Base-by-base conservation (phyloP, 352 stramenopile species). In the Sclerospora graminicola region DNA sequence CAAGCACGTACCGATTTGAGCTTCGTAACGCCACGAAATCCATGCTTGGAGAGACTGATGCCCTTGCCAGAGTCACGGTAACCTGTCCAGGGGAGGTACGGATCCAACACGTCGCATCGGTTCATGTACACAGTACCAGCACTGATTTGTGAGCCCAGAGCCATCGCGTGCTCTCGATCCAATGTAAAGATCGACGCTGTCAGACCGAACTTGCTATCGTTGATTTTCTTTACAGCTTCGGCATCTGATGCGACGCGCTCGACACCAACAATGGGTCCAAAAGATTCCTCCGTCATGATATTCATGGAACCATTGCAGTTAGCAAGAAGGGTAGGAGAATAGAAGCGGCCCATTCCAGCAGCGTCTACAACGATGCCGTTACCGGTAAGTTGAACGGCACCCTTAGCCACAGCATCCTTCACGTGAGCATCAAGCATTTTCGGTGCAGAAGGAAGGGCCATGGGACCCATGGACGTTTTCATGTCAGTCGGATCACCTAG, bases 41-140 rank as follows among this genome's bases (percentile, higher is more conserved):
- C 82, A 42, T 87, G 70, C 56, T 89, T 84, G 40, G 79, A 90
- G 29, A 93, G 72, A 20, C 71, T 89, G 30, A 70, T 63, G 13
- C 82, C 82, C 54, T 91, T 91, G 42, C 82, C 82, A 31, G 82
- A 81, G 54, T 89, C 66, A 34, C 79, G 81, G 28, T 71, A 47
- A 20, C 82, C 82, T 19, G 67, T 82, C 82, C 82, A 93, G n/a
- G 82, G 78, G 10, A 93, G 52, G 45, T 79, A 81, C 13, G 82
- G 79, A 50, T 90, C 78, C 14, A 91, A 39, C 35, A 74, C 74
- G 43, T 91, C 82, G 55, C 76, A 89, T 26, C 82, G 74, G 62
- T 93, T 93, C 76, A 88, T 85, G 57, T 76, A 92, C 30, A 90
- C 66, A 4, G 78, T 91, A 34, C 81, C 81, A 35, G 66, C 72